Conservation (phyloP, 2,329 filamentous ascomycete genomes). For the Pyrenochaeta sp. region DNA sequence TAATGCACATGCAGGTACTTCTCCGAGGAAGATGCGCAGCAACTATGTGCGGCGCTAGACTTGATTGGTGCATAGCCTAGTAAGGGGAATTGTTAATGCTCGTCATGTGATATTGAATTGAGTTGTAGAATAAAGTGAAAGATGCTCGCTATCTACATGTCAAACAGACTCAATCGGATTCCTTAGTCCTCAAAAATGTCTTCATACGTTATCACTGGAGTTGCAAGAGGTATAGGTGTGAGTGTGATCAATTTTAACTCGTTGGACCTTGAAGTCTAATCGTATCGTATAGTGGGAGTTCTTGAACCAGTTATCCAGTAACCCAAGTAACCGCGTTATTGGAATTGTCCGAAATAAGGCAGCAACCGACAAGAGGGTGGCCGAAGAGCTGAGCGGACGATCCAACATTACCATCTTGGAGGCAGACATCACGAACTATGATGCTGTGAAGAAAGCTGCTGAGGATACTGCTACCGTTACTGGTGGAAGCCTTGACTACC, state of each 20-base stretch:
- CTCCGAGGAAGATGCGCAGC: background rate
- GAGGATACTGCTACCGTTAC: slow-evolving; percentile 25
- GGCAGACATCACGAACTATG: slow-evolving; percentile 32
- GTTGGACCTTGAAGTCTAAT: background rate
- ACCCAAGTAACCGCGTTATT: slow-evolving; percentile 42
- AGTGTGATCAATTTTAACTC: slow-evolving; percentile 13
- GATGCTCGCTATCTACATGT: background rate
- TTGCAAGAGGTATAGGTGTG: slow-evolving; percentile 38
- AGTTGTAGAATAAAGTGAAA: background rate
- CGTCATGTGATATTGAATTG: background rate
- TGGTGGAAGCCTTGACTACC: slow-evolving; percentile 56
- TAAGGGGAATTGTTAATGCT: background rate
- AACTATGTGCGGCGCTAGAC: background rate
- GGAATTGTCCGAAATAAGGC: slow-evolving; percentile 51
- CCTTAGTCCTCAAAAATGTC: slow-evolving; percentile 26
- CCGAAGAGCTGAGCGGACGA: slow-evolving; percentile 47
- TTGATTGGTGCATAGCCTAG: background rate
- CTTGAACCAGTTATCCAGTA: slow-evolving; percentile 55
- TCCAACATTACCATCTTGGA: slow-evolving; percentile 34
- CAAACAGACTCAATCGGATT: background rate
- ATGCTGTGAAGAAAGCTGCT: slow-evolving; percentile 30
- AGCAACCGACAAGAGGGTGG: slow-evolving; percentile 55
- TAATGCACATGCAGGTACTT: background rate
- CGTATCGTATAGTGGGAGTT: slow-evolving; percentile 57
- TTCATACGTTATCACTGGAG: slow-evolving; percentile 40